A percentile compares a stretch with the other conserved stretches of the same genome.
Conservation (phyloP, 352 stramenopile genomes). For the Phytophthora tubulina region DNA sequence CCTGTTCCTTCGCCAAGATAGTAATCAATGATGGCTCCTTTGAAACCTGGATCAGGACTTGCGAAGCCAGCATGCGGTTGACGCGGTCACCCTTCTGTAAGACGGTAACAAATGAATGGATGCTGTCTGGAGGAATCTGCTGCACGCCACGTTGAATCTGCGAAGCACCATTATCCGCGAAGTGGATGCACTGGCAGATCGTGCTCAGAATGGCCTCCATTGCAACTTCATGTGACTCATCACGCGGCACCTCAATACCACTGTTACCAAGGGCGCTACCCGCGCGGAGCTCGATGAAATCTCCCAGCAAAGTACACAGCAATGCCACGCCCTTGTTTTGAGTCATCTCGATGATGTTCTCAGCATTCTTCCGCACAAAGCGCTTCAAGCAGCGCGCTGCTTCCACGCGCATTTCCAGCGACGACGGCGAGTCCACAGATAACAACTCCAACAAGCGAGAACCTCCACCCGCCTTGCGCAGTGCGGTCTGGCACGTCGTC, state of each 20-base stretch:
- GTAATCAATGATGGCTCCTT: constrained; percentile 68
- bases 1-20: constrained; percentile 58
- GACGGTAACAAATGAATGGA: constrained; percentile 71
- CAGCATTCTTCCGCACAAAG: constrained; percentile 76
- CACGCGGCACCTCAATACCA: constrained; percentile 32
- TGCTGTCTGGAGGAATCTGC: constrained; percentile 63
- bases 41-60: constrained; percentile 73
- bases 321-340: constrained; percentile 61
- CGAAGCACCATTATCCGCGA: constrained; percentile 51
- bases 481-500: constrained; percentile 65
- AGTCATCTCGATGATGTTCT: constrained; percentile 77
- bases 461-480: constrained; percentile 69
- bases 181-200: constrained; percentile 79
- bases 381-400: constrained; percentile 75
- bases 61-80: constrained; percentile 77
- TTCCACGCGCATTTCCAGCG: constrained; percentile 71
- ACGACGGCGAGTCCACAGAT: constrained; percentile 54
- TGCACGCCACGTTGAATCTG: constrained; percentile 49
- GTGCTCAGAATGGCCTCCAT: constrained; percentile 82
- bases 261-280: constrained; percentile 36
- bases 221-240: constrained; percentile 72
- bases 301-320: constrained; percentile 61
- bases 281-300: constrained; percentile 64
- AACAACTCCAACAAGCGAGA: constrained; percentile 67
- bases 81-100: constrained; percentile 67